phyloP scores from a whole-genome alignment of 2,329 filamentous ascomycete genomes.

The Phaeosphaeriaceae sp. region DNA sequence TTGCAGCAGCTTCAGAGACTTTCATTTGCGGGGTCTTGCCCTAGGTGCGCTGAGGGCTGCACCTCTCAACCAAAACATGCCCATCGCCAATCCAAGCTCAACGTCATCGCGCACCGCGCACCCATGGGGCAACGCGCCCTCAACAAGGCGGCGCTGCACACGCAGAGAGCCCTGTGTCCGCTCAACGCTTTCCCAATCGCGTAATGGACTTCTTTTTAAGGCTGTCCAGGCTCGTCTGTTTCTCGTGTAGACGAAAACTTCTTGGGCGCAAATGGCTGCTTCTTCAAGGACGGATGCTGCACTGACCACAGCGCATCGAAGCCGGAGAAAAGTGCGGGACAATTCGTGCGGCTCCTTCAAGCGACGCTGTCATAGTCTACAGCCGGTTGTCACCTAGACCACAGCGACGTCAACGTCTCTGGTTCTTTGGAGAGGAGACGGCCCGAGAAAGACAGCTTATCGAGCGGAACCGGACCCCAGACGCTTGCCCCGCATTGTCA shows the following conservation, averaged over 20 bases:
- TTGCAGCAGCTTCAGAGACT: slow-evolving; percentile 12
- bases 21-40: slow-evolving; percentile 40
- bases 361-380: neutral
- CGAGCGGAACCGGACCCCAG: slow-evolving; percentile 7
- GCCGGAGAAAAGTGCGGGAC: slow-evolving; percentile 26
- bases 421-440: slow-evolving; percentile 4
- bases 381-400: too few relatives aligned
- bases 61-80: slow-evolving; percentile 42
- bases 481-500: slow-evolving; percentile 21
- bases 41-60: slow-evolving; percentile 31
- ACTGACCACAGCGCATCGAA: slow-evolving; percentile 8
- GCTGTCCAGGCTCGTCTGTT: neutral
- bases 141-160: slow-evolving; percentile 13
- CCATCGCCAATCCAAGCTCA: slow-evolving; percentile 27
- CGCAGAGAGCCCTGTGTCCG: neutral
- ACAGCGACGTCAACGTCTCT: too few relatives aligned
- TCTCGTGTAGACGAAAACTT: neutral
- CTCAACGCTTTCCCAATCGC: neutral
- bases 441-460: slow-evolving; percentile 15
- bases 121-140: slow-evolving; percentile 28
- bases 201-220: neutral
- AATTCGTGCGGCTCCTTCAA: slow-evolving; percentile 16
- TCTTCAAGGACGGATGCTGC: neutral
- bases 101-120: slow-evolving; percentile 41
- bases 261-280: neutral